These are phyloP conservation scores for Pichia scutulata DNA, from an alignment of 805 yeast genomes.

Conservation along the genomic window DNA sequence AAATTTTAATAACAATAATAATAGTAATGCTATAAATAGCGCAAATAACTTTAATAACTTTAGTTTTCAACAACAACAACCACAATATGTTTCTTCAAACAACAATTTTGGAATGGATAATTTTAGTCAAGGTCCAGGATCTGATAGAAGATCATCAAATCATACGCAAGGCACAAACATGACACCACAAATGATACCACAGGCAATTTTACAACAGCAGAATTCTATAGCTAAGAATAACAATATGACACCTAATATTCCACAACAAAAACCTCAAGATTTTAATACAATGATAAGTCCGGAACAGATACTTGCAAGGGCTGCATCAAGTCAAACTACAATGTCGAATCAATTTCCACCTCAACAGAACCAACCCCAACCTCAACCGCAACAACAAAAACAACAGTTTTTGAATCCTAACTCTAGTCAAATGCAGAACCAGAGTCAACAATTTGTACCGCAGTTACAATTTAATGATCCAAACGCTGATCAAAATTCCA, in stretches of 20 bases:
- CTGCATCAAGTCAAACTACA: constrained; percentile 5
- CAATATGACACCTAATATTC: constrained; percentile 13
- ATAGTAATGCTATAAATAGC: not conserved
- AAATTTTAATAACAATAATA: not conserved
- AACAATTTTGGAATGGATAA: not conserved
- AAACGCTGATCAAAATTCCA: not conserved
- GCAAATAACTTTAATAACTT: not conserved
- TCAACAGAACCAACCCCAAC: constrained; percentile 1
- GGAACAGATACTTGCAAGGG: constrained; percentile 29
- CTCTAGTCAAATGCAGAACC: not conserved
- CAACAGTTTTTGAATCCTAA: not conserved
- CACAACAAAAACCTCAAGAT: constrained; percentile 8
- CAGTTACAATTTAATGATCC: not conserved
- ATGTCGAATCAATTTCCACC: not conserved
- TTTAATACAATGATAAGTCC: constrained; percentile 22
- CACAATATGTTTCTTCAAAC: constrained; percentile 2
- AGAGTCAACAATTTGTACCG: not conserved
- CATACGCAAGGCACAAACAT: constrained; percentile 17
- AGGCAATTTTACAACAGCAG: constrained; percentile 15
- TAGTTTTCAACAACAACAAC: not conserved
- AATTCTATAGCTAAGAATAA: not conserved
- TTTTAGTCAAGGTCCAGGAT: not conserved
- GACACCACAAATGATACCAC: constrained; percentile 27
- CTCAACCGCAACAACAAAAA: not conserved
- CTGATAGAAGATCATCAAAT: not conserved